phyloP scores from a whole-genome alignment of 2,329 filamentous ascomycete genomes.

The Pseudogymnoascus destructans region DNA sequence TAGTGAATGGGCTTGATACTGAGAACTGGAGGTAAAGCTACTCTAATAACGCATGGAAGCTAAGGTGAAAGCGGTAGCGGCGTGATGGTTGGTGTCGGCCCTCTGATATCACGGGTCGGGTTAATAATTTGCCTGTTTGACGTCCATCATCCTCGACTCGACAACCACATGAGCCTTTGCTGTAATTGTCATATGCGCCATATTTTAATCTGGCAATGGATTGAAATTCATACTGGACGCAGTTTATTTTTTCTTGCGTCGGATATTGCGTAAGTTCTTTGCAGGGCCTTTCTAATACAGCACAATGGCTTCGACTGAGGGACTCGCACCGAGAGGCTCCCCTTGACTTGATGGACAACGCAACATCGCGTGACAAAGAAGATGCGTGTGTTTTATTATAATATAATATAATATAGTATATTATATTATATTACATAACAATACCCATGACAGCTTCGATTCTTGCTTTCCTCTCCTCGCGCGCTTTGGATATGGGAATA shows the following conservation, averaged over 20 bases:
- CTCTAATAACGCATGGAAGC: not conserved
- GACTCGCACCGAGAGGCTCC: not conserved
- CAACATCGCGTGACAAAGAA: not conserved
- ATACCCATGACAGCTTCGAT: not conserved
- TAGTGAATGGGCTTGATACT: not conserved
- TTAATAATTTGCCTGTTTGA: not conserved
- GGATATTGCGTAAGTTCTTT: not conserved
- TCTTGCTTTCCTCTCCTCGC: not conserved
- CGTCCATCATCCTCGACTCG: not conserved
- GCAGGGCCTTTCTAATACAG: not conserved
- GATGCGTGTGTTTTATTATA: not conserved
- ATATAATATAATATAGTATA: not conserved
- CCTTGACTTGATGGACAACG: not conserved
- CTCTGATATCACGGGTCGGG: not conserved
- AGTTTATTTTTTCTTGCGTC: not conserved
- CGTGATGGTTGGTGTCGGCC: not conserved
- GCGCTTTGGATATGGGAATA: not conserved
- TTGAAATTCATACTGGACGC: not conserved
- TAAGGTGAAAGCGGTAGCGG: not conserved
- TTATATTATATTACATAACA: not conserved
- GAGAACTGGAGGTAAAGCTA: not conserved
- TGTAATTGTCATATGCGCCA: too few species aligned
- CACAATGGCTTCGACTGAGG: not conserved
- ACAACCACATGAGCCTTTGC: not conserved
- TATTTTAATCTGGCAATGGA: not conserved